A percentile compares a stretch with the other conserved stretches of the same genome.
Evolutionary conservation across 2,329 filamentous ascomycete genomes (phyloP).

Genomic region (Waltergamsia citrina): DNA sequence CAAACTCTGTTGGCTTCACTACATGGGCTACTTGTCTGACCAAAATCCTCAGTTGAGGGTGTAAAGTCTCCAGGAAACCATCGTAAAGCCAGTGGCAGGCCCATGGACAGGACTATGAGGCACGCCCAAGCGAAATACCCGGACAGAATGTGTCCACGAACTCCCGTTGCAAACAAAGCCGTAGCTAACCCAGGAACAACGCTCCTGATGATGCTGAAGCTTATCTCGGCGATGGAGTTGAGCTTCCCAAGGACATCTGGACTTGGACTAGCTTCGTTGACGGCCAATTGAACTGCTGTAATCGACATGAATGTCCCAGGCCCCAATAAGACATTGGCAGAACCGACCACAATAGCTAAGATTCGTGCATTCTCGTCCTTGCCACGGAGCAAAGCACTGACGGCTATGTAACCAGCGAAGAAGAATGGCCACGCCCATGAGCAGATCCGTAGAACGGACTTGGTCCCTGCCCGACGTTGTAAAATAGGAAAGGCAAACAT

Average conservation of each 20-base stretch:
- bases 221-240: neutral
- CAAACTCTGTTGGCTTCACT: too few species aligned
- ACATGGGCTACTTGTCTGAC: too few species aligned
- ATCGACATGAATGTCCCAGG: slow-evolving; percentile 1
- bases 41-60: too few species aligned
- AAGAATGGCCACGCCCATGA: neutral
- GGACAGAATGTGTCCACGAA: neutral
- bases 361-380: too few species aligned
- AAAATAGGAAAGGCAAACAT: neutral
- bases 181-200: neutral
- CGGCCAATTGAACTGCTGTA: neutral
- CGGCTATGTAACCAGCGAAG: neutral
- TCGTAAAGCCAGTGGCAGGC: too few species aligned
- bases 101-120: too few species aligned
- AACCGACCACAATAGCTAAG: neutral
- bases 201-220: neutral
- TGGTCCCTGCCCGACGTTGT: neutral
- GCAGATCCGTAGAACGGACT: neutral
- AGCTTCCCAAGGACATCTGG: neutral
- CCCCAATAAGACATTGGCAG: neutral
- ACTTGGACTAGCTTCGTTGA: neutral
- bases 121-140: slow-evolving; percentile 1
- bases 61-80: too few species aligned
- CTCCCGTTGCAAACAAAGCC: neutral
- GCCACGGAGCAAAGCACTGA: neutral